Percentiles rank a stretch among this genome's conserved stretches.
These are phyloP conservation scores for Trametes hirsuta DNA, from an alignment of 1,284 basidiomycete species.

Conservation along the genomic window DNA sequence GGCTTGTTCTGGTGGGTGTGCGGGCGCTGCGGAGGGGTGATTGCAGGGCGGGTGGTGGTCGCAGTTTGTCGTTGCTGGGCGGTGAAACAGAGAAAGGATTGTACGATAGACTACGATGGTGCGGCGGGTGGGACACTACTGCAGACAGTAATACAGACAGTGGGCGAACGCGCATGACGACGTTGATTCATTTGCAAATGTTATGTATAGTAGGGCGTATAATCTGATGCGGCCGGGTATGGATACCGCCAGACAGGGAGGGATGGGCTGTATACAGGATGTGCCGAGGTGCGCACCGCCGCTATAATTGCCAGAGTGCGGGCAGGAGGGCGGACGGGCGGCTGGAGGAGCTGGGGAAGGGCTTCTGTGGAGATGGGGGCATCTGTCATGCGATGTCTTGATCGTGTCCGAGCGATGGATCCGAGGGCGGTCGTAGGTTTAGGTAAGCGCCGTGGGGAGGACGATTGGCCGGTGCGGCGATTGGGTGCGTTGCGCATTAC, in stretches of 20 bases:
- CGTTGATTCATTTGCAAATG: neutral
- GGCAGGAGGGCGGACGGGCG: neutral
- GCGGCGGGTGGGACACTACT: neutral
- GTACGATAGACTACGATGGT: conserved; percentile 12
- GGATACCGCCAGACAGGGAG: too few relatives aligned
- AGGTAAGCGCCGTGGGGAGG: conserved; percentile 31
- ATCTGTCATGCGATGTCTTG: conserved; percentile 24
- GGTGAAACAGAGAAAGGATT: conserved; percentile 8
- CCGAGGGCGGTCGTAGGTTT: conserved; percentile 33
- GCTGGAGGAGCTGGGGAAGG: neutral
- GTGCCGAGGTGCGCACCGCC: neutral
- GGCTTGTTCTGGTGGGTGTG: neutral
- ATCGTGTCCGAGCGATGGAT: conserved; percentile 30
- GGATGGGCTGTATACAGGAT: neutral
- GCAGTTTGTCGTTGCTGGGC: conserved; percentile 2
- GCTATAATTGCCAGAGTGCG: too few relatives aligned
- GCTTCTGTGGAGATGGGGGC: conserved; percentile 9
- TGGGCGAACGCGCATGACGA: neutral
- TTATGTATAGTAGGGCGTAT: too few relatives aligned
- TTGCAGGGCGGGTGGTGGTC: conserved; percentile 1
- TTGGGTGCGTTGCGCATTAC: conserved; percentile 16
- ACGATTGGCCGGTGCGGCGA: conserved; percentile 21
- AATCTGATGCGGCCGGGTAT: too few relatives aligned
- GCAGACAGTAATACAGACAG: neutral
- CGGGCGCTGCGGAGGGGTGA: neutral